A percentile compares a stretch with the other conserved stretches of the same genome.
These are phyloP conservation scores for Podospora conica DNA, from an alignment of 495 filamentous ascomycete species.

Conservation along the genomic window DNA sequence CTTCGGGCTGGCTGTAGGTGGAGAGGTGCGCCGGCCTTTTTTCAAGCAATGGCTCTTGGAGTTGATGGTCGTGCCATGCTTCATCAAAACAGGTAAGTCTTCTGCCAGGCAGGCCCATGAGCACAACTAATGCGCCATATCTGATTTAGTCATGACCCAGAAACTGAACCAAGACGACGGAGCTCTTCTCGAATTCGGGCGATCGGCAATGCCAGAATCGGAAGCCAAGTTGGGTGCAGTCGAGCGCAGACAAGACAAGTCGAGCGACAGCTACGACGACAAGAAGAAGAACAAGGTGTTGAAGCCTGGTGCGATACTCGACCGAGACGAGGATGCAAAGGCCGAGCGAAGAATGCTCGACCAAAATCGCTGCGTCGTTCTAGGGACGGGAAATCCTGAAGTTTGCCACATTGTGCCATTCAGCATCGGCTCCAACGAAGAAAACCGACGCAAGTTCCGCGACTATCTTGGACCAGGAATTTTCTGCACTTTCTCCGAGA, in stretches of 20 bases:
- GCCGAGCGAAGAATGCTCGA: not conserved
- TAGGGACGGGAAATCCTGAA: not conserved
- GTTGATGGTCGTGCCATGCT: not conserved
- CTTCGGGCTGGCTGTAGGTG: not conserved
- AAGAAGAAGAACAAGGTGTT: not conserved
- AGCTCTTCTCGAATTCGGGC: not conserved
- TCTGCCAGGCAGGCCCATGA: not conserved
- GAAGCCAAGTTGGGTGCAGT: not conserved
- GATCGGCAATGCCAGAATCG: not conserved
- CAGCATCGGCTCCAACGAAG: not conserved
- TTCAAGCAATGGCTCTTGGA: not conserved
- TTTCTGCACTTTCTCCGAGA: not conserved
- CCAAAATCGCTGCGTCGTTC: not conserved
- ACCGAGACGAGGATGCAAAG: not conserved
- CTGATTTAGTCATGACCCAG: not conserved
- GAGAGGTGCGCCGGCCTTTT: not conserved
- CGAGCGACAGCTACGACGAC: not conserved
- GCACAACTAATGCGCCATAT: not conserved
- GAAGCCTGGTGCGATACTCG: not conserved
- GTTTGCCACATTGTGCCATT: slow-evolving; percentile 4
- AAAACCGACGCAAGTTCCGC: not conserved
- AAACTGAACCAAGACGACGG: not conserved
- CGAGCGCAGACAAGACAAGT: not conserved
- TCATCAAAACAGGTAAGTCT: slow-evolving; percentile 1
- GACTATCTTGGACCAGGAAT: not conserved